These are phyloP conservation scores for Solanum lycopersicoides DNA, from an alignment of 257 asterid species.

Conservation along the genomic window DNA sequence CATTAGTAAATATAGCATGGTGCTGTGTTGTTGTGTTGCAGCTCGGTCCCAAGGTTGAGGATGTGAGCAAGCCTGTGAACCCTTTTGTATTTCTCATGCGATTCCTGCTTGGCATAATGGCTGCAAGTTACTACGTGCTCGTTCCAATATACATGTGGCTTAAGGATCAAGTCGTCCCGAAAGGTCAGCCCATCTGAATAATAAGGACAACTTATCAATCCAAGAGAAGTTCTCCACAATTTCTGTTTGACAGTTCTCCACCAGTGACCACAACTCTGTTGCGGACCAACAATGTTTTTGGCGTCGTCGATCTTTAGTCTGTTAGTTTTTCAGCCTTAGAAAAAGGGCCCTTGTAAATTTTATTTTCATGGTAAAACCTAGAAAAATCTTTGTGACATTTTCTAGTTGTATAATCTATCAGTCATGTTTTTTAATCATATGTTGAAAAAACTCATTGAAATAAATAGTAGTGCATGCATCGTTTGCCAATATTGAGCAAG, in stretches of 20 bases:
- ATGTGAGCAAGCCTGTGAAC: conserved; percentile 27
- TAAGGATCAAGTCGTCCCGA: conserved; percentile 29
- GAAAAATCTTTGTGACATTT: not conserved
- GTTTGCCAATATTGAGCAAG: not conserved
- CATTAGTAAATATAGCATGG: not conserved
- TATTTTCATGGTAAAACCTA: not conserved
- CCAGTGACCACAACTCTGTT: not conserved
- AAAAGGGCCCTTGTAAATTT: not conserved
- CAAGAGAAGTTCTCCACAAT: not conserved
- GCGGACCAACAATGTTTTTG: not conserved
- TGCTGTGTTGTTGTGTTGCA: not conserved
- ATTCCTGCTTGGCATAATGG: conserved; percentile 21
- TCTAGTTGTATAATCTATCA: not conserved
- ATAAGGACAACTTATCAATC: not conserved
- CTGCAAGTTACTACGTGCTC: conserved; percentile 25
- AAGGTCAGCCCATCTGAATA: conserved; percentile 24
- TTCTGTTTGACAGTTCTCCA: not conserved
- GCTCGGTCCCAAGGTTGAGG: conserved; percentile 36
- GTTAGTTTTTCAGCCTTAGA: not conserved
- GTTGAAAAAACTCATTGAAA: not conserved
- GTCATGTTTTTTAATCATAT: not conserved
- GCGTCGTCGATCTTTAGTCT: not conserved
- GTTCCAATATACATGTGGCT: conserved; percentile 39
- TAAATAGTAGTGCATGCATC: not conserved
- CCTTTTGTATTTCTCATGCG: conserved; percentile 20